Conservation (phyloP, 2,329 filamentous ascomycete genomes). For the Alternaria atra region DNA sequence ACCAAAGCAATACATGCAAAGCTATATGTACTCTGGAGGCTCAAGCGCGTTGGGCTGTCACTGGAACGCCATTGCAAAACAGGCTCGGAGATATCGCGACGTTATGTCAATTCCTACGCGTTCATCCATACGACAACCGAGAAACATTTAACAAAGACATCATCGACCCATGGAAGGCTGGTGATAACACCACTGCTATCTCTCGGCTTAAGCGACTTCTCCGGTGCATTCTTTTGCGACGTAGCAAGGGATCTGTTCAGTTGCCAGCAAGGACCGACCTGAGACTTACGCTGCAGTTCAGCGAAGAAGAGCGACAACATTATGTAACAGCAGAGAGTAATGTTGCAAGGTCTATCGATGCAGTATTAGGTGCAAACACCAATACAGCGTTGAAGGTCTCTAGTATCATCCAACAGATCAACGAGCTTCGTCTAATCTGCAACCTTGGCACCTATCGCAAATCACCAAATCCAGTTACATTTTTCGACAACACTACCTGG, state of each 20-base stretch:
- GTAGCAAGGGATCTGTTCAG: conserved; percentile 51
- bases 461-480: background rate
- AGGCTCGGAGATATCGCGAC: conserved; percentile 25
- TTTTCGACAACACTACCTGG: background rate
- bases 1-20: conserved; percentile 7
- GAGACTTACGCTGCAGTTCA: background rate
- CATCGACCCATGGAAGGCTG: conserved; percentile 50
- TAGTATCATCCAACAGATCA: conserved; percentile 55
- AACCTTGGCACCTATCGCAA: conserved; percentile 51
- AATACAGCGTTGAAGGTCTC: conserved; percentile 1
- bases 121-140: conserved; percentile 34
- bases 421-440: conserved; percentile 58
- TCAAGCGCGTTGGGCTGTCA: conserved; percentile 62
- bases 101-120: conserved; percentile 28
- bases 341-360: background rate
- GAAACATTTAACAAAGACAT: conserved; percentile 55
- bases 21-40: conserved; percentile 52
- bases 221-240: conserved; percentile 51
- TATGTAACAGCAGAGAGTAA: background rate
- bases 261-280: conserved; percentile 51
- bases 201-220: conserved; percentile 54
- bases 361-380: background rate
- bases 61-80: conserved; percentile 54
- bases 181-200: conserved; percentile 47
- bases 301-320: background rate